Evolutionary conservation across 345 rosid genomes (phyloP), one percentile per base, ranked within the genome.

Genomic region (Zanthoxylum bungeanum): DNA sequence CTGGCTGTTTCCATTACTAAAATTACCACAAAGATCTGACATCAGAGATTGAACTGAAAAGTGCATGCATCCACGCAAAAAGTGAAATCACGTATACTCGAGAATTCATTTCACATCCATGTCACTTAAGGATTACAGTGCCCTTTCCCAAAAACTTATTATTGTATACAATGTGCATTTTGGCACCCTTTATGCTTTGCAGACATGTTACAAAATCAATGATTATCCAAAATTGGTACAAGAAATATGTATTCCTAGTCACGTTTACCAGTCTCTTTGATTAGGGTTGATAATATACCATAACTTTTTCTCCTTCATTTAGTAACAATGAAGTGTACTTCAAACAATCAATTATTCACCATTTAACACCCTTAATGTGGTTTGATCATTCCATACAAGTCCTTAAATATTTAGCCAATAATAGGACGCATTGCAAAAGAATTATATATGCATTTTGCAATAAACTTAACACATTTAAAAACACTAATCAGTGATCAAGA

Each of bases 1-100:
- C 80, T 84, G 46, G 86, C 85, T 62, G 86, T 73, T 73, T 86
- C 96, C 71, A 74, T 69, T 50, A 52, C 98, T 90, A 77, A 33
- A 66, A 52, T 71, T 68, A 40, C 56, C 69, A 63, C 31, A 75
- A 59, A 74, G 68, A 79, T 56, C 33, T 47, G 60, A 31, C 51
- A 73, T 74, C 66, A 73, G 66, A 42, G 34, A 69, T 44, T 36
- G 10, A 70, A 72, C 53, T 8, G 62, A 9, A 52, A 12, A 64
- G 69, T 57, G 21, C 60, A 65, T 44, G 61, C 12, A 66, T 58
- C 22, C 63, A 30, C 28, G 22, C 9, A 71, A 37, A 61, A 65
- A 19, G n/a, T 3, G 30, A 21, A 19, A 50, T 19, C 47, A 55
- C 21, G 28, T 30, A 12, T 57, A 57, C 0, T 12, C 19, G 16